Conservation (phyloP, 2,329 filamentous ascomycete genomes). For the Trichoderma koningii region DNA sequence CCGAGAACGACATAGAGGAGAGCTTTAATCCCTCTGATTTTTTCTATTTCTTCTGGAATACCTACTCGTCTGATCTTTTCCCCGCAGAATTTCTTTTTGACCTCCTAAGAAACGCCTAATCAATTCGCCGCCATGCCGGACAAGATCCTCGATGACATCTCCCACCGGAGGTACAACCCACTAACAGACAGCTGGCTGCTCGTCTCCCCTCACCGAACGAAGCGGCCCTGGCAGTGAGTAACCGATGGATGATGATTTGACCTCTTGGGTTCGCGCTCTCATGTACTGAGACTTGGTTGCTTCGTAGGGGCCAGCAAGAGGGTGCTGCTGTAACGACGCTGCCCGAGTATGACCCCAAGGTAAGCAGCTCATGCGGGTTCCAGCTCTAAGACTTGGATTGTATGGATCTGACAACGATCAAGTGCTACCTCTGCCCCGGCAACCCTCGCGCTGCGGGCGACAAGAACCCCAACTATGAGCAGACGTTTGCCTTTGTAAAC, state of each 20-base stretch:
- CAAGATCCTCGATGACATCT: slow-evolving; percentile 88
- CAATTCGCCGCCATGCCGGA: slow-evolving; percentile 61
- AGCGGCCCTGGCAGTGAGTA: slow-evolving; percentile 95
- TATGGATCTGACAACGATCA: slow-evolving; percentile 1
- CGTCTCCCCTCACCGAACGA: slow-evolving; percentile 93
- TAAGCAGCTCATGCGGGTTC: slow-evolving; percentile 37
- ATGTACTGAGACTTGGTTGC: neutral
- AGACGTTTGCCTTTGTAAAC: slow-evolving; percentile 93
- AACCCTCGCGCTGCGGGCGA: slow-evolving; percentile 89
- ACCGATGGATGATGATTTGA: neutral
- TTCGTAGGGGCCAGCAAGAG: slow-evolving; percentile 73
- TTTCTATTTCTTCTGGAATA: no score
- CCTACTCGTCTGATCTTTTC: neutral
- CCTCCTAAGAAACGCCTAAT: neutral
- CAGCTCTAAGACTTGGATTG: neutral
- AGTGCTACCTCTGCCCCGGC: slow-evolving; percentile 93
- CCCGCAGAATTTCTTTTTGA: neutral
- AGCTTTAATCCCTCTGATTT: neutral
- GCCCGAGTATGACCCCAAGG: slow-evolving; percentile 78
- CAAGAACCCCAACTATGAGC: slow-evolving; percentile 79
- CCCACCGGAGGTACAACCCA: slow-evolving; percentile 91
- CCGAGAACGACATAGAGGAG: slow-evolving; percentile 3
- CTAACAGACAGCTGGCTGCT: slow-evolving; percentile 88
- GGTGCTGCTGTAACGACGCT: slow-evolving; percentile 66
- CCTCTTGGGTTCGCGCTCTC: no score